phyloP scores from a whole-genome alignment of 2,329 filamentous ascomycete species.

The Teratosphaeria pseudoeucalypti region DNA sequence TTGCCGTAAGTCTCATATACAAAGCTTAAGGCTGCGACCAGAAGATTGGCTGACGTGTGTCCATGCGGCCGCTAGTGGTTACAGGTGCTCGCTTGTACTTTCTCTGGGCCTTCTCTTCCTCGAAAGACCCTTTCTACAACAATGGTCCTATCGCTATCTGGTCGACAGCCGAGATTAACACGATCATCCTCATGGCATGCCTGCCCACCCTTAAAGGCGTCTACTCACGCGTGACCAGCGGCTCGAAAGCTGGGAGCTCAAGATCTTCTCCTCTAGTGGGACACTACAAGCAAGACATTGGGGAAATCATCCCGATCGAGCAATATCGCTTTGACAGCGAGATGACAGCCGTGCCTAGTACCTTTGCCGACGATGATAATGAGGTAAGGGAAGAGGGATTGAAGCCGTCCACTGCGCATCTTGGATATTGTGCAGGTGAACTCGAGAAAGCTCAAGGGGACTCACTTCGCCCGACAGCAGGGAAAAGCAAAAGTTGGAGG shows the following conservation, averaged over 20 bases:
- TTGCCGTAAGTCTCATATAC: slow-evolving; percentile 3
- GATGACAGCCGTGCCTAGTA: not conserved
- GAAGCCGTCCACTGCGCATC: not conserved
- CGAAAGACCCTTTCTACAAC: slow-evolving; percentile 20
- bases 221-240: not conserved
- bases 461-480: not conserved
- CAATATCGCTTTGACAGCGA: not conserved
- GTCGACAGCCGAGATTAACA: slow-evolving; percentile 27
- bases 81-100: slow-evolving; percentile 23
- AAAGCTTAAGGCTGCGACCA: not conserved
- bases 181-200: slow-evolving; percentile 26
- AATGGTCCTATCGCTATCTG: slow-evolving; percentile 26
- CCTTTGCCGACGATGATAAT: not conserved
- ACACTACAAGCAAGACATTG: not conserved
- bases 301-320: not conserved
- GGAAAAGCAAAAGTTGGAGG: not conserved
- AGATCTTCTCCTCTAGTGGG: not conserved
- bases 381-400: not conserved
- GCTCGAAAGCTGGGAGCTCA: not conserved
- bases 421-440: not conserved
- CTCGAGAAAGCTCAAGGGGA: not conserved
- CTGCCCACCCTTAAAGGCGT: slow-evolving; percentile 28
- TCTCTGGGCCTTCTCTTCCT: slow-evolving; percentile 16
- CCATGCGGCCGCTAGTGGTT: slow-evolving; percentile 19
- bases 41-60: slow-evolving; percentile 11